Percentiles rank a stretch among this genome's conserved stretches.
phyloP scores from a whole-genome alignment of 495 filamentous ascomycete species.

The Hyaloscypha finlandica region DNA sequence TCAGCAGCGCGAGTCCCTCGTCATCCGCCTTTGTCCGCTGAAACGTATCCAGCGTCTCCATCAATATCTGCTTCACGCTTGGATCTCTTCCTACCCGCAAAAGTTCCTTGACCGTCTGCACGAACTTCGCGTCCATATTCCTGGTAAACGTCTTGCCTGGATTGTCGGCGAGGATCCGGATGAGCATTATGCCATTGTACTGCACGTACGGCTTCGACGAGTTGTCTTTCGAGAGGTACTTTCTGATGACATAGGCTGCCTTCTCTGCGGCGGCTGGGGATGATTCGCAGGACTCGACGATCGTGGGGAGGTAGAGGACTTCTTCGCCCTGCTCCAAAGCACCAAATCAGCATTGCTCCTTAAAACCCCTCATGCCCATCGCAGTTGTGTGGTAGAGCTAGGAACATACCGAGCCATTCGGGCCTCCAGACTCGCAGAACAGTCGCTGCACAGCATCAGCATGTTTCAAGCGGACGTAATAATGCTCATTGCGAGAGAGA shows the following conservation, averaged over 20 bases:
- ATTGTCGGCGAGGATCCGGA: slow-evolving; percentile 90
- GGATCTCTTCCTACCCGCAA: slow-evolving; percentile 70
- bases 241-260: slow-evolving; percentile 75
- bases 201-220: slow-evolving; percentile 66
- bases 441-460: slow-evolving; percentile 39
- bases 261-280: slow-evolving; percentile 81
- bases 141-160: slow-evolving; percentile 86
- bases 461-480: neutral
- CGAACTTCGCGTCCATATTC: slow-evolving; percentile 82
- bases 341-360: slow-evolving; percentile 9
- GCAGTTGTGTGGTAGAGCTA: neutral
- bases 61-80: slow-evolving; percentile 78
- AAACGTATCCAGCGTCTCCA: slow-evolving; percentile 80
- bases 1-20: slow-evolving; percentile 63
- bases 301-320: slow-evolving; percentile 88
- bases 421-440: slow-evolving; percentile 80
- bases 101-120: slow-evolving; percentile 71
- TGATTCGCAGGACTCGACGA: slow-evolving; percentile 94
- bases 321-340: slow-evolving; percentile 67
- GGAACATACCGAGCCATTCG: slow-evolving; percentile 59
- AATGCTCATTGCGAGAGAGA: neutral
- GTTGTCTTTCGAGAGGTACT: slow-evolving; percentile 73
- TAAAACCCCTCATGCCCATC: neutral
- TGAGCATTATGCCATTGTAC: slow-evolving; percentile 96
- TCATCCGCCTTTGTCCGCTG: slow-evolving; percentile 69